A percentile compares a stretch with the other conserved stretches of the same genome.
These are phyloP conservation scores for Colletotrichum tabaci DNA, from an alignment of 2,329 filamentous ascomycete species.

Conservation along the genomic window DNA sequence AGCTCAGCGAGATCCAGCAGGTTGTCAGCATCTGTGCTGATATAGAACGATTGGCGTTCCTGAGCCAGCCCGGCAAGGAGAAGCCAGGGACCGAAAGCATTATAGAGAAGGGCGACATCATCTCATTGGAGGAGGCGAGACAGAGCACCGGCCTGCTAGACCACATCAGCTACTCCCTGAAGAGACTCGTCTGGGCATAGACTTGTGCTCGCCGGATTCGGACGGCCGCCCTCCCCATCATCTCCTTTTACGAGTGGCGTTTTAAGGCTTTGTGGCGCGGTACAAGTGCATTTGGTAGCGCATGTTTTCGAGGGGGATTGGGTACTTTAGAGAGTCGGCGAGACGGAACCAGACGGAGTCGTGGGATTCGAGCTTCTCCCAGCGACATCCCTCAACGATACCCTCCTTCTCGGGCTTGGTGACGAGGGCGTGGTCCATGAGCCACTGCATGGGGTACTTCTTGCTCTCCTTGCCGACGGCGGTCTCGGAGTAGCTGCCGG, in stretches of 20 bases:
- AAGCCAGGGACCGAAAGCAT: slow-evolving; percentile 59
- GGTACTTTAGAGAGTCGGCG: slow-evolving; percentile 77
- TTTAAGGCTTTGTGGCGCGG: slow-evolving; percentile 48
- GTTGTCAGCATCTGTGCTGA: slow-evolving; percentile 80
- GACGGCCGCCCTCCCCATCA: background rate
- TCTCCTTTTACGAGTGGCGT: background rate
- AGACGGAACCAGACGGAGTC: slow-evolving; percentile 91
- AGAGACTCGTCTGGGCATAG: slow-evolving; percentile 90
- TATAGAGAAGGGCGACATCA: slow-evolving; percentile 77
- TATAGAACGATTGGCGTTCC: slow-evolving; percentile 77
- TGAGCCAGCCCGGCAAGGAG: slow-evolving; percentile 58
- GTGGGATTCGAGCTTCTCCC: slow-evolving; percentile 82
- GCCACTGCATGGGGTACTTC: slow-evolving; percentile 93
- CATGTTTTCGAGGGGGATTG: slow-evolving; percentile 93
- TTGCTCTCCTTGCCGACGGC: slow-evolving; percentile 74
- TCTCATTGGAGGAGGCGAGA: slow-evolving; percentile 87
- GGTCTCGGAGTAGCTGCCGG: slow-evolving; percentile 92
- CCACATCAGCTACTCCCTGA: slow-evolving; percentile 89
- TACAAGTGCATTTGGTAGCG: slow-evolving; percentile 94
- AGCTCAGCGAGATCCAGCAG: slow-evolving; percentile 69
- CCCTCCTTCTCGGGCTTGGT: slow-evolving; percentile 51
- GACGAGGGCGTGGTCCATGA: slow-evolving; percentile 86
- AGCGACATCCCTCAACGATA: slow-evolving; percentile 59
- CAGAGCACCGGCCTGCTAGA: slow-evolving; percentile 89
- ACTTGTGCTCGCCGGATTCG: background rate